These are phyloP conservation scores for Dissophora globulifera DNA, from an alignment of 192 early-diverging fungal genomes.

Conservation along the genomic window DNA sequence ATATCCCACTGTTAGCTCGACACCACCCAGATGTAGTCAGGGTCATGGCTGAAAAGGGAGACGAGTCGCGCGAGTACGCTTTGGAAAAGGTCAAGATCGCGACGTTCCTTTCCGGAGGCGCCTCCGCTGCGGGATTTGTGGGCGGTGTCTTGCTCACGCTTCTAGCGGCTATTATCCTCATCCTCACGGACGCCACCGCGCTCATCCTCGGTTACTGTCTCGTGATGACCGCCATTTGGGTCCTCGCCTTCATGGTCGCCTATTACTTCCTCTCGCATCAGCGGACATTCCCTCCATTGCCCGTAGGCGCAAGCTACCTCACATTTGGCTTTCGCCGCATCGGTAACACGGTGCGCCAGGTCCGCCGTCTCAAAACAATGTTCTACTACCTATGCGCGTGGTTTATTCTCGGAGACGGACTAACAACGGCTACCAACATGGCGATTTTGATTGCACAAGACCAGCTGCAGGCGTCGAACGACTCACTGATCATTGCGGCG, in stretches of 20 bases:
- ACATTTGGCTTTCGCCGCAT: conserved; percentile 54
- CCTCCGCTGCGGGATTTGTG: conserved; percentile 31
- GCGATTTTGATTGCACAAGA: conserved; percentile 64
- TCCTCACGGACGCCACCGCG: conserved; percentile 5
- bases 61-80: conserved; percentile 19
- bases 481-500: conserved; percentile 59
- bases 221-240: conserved; percentile 27
- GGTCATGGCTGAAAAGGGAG: conserved; percentile 19
- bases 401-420: conserved; percentile 75
- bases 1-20: conserved; percentile 30
- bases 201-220: conserved; percentile 24
- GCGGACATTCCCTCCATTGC: conserved; percentile 58
- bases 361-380: conserved; percentile 59
- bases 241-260: conserved; percentile 23
- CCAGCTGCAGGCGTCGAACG: conserved; percentile 56
- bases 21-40: conserved; percentile 24
- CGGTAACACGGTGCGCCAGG: conserved; percentile 46
- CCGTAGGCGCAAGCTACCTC: conserved; percentile 48
- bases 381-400: conserved; percentile 74
- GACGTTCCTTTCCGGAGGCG: conserved; percentile 41
- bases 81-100: conserved; percentile 20
- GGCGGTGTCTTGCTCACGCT: conserved; percentile 27
- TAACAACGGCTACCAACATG: conserved; percentile 62
- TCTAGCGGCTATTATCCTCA: conserved; percentile 12
- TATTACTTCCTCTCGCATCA: conserved; percentile 35